Base-by-base conservation (phyloP, 352 stramenopile species). In the Phytopythium mirpurense region DNA sequence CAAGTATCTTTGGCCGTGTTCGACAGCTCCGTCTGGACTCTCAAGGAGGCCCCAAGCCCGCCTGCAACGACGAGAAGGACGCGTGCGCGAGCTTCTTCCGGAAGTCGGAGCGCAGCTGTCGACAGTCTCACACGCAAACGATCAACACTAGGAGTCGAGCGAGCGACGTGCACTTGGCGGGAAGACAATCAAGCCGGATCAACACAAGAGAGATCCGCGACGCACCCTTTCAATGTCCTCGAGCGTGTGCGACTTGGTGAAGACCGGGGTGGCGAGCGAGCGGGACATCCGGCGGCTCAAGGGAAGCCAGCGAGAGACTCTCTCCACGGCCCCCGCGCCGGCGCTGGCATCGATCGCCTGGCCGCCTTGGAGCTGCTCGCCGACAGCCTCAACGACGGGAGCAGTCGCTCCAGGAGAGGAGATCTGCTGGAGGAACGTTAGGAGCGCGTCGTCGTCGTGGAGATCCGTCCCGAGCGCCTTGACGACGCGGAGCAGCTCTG, bases 381-480 rank as follows among this genome's bases (percentile, higher is more conserved):
- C 24, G 41, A 5, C 41, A 2, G 14, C 23, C 1, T n/a, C 40
- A 29, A 31, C 41, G 14, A 12, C 19, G 27, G 19, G 2, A 2
- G 12, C 23, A 11, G 1, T 12, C 0, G 4, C 3, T 4, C n/a
- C n/a, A 2, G 2, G 46, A n/a, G 27, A n/a, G 6, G 35, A 38
- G 24, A 72, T 48, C 11, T 6, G n/a, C 37, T 60, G 57, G 29
- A 79, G 54, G 19, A 71, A 75, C 24, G 27, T 31, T 57, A 82
- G 71, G 29, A 85, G 62, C 26, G 50, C 63, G 36, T 82, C 71
- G 18, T 78, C 71, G 44, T 83, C 62, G 40, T 85, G 74, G 35
- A 85, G 54, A 54, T 83, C 67, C 7, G 67, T 76, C 12, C 74
- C 74, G 5, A 85, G 51, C 14, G 73, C 56, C 5, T 70, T 60